Evolutionary conservation across 306 rosid species (phyloP).

Genomic region (Quercus aquifolioides): DNA sequence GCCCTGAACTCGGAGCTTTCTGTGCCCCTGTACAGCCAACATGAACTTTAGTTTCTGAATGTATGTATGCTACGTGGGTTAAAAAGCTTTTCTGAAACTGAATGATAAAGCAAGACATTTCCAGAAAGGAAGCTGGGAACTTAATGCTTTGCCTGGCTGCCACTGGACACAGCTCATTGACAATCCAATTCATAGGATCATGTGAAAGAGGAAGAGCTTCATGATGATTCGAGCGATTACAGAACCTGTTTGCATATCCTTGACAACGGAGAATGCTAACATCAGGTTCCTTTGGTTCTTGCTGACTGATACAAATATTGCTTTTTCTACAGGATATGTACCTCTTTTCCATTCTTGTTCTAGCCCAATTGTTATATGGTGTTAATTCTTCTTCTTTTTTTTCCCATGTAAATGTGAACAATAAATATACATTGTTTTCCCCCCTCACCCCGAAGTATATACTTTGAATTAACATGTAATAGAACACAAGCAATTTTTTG

Average conservation of each 20-base stretch:
- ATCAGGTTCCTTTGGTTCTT: background rate
- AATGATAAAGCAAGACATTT: slow-evolving; percentile 11
- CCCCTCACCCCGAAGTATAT: too few species aligned
- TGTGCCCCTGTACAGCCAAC: slow-evolving; percentile 18
- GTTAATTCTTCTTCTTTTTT: background rate
- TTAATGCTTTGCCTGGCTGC: slow-evolving; percentile 13
- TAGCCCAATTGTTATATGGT: background rate
- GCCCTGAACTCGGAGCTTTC: background rate
- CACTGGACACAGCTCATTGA: background rate
- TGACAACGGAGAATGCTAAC: background rate
- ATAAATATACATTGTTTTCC: background rate
- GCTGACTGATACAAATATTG: slow-evolving; percentile 1
- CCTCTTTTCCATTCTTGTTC: background rate
- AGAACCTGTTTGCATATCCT: background rate
- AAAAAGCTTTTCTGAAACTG: slow-evolving; percentile 9
- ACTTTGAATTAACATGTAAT: too few species aligned
- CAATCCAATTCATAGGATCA: slow-evolving; percentile 6
- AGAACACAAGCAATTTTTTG: too few species aligned
- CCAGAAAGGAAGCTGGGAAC: slow-evolving; percentile 5
- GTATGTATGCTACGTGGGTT: background rate
- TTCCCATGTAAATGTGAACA: background rate
- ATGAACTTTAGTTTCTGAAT: background rate
- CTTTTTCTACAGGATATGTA: background rate
- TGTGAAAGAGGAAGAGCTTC: slow-evolving; percentile 20
- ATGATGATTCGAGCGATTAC: background rate